Evolutionary conservation across 2,329 filamentous ascomycete genomes (phyloP), one percentile per base, ranked within the genome.

Genomic region (Xylariaceae sp.): DNA sequence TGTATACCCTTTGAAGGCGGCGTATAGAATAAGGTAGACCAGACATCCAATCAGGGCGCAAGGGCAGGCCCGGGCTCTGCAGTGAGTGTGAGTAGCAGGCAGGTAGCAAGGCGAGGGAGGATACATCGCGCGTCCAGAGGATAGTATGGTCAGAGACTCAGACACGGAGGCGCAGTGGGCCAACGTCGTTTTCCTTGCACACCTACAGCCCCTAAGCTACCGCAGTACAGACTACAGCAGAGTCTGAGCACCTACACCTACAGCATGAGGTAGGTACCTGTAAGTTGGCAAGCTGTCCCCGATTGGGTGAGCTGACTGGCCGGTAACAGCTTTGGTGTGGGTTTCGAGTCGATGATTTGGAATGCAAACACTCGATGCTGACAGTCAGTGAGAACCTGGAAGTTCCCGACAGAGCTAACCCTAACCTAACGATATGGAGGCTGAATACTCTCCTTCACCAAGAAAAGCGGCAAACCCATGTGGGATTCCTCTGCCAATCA

Each of bases 321-420:
- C 34, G 41, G 26, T 24, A 36, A 38, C 36, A 31, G 36, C 30
- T 34, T 38, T 23, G 24, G 14, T 28, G 43, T 43, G 43, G 43
- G 33, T 23, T 42, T 13, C 31, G 28, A 31, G n/a, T n/a, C 36
- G 30, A 29, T 40, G 16, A 49, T 49, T 49, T 49, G 44, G 46
- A 49, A 49, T 46, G 43, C 11, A 11, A n/a, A 14, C n/a, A 23
- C 19, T 46, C 21, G 46, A 37, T 48, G 46, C 26, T 28, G 26
- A 28, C 26, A 28, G 26, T 28, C 5, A 48, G 40, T 24, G 11
- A 46, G 34, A 46, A n/a, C n/a, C n/a, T n/a, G n/a, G n/a, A n/a
- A n/a, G n/a, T 41, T 34, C 6, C 27, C 37, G 32, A 28, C 35
- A 36, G 38, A 26, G 14, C 28, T 11, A 24, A 11, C 21, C 21